Conservation (phyloP, 371 early-diverging fungal species). For the Dentiscutata heterogama region DNA sequence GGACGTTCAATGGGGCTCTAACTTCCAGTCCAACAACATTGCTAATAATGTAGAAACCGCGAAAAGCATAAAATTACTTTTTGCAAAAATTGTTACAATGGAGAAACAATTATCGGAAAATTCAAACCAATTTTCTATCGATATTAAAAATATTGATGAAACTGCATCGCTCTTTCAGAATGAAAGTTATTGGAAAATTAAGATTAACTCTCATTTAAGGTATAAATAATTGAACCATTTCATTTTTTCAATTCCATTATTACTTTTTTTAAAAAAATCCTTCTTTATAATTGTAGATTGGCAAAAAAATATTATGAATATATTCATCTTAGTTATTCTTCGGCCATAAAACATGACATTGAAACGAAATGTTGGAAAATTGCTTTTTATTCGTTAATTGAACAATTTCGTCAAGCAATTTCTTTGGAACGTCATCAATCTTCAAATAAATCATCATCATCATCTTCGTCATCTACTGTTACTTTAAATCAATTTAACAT, state of each 20-base stretch:
- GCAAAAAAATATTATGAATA: conserved; percentile 63
- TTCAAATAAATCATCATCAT: conserved; percentile 40
- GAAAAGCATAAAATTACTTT: conserved; percentile 3
- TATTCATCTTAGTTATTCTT: conserved; percentile 62
- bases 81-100: neutral
- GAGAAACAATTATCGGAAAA: conserved; percentile 16
- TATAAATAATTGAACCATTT: neutral
- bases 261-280: neutral
- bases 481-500: conserved; percentile 59
- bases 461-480: conserved; percentile 49
- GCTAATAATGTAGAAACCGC: too few relatives aligned
- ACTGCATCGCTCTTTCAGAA: neutral
- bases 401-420: conserved; percentile 65
- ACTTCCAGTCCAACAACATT: too few relatives aligned
- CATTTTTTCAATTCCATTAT: neutral
- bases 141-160: neutral
- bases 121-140: conserved; percentile 1
- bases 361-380: conserved; percentile 74
- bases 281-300: conserved; percentile 48
- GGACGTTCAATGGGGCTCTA: too few relatives aligned
- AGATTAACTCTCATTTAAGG: conserved; percentile 15
- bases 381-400: conserved; percentile 70
- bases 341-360: conserved; percentile 68
- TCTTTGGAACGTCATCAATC: conserved; percentile 49
- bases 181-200: conserved; percentile 25